Evolutionary conservation across 257 asterid genomes (phyloP).

Genomic region (Galeopsis tetrahit): DNA sequence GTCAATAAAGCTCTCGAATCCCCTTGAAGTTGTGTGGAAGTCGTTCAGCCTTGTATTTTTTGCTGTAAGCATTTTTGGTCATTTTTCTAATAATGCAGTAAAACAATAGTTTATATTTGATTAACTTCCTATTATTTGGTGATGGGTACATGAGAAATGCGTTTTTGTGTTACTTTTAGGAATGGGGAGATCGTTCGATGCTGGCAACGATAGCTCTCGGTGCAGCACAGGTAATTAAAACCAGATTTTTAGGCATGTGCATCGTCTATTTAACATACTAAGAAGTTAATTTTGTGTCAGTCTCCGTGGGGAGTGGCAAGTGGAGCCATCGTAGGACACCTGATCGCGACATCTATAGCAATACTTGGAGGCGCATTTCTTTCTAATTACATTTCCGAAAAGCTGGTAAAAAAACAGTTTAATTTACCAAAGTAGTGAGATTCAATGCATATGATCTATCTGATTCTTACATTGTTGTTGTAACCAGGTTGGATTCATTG

Average conservation of each 20-base stretch:
- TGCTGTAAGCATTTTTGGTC: slow-evolving; percentile 66
- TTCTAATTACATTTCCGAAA: slow-evolving; percentile 90
- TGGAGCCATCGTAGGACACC: slow-evolving; percentile 92
- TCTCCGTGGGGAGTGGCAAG: slow-evolving; percentile 99
- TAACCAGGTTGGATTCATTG: slow-evolving; percentile 87
- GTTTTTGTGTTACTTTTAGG: slow-evolving; percentile 13
- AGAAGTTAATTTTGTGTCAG: slow-evolving; percentile 37
- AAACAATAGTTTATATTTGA: neutral
- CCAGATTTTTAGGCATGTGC: neutral
- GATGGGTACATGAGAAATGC: no score
- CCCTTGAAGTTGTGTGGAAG: slow-evolving; percentile 86
- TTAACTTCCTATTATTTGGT: neutral
- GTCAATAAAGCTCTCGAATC: slow-evolving; percentile 71
- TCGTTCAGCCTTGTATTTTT: slow-evolving; percentile 96
- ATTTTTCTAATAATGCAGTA: neutral
- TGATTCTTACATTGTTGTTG: slow-evolving; percentile 27
- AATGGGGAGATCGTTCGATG: slow-evolving; percentile 97
- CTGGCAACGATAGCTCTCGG: slow-evolving; percentile 98
- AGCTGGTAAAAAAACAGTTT: slow-evolving; percentile 58
- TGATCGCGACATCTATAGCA: slow-evolving; percentile 81
- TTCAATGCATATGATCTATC: neutral
- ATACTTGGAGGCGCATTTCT: slow-evolving; percentile 94
- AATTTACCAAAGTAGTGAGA: neutral
- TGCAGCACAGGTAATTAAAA: slow-evolving; percentile 83
- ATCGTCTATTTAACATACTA: neutral